Evolutionary conservation across 129 eudicot species (phyloP), one percentile per base, ranked within the genome.

Genomic region (Deinandra increscens): DNA sequence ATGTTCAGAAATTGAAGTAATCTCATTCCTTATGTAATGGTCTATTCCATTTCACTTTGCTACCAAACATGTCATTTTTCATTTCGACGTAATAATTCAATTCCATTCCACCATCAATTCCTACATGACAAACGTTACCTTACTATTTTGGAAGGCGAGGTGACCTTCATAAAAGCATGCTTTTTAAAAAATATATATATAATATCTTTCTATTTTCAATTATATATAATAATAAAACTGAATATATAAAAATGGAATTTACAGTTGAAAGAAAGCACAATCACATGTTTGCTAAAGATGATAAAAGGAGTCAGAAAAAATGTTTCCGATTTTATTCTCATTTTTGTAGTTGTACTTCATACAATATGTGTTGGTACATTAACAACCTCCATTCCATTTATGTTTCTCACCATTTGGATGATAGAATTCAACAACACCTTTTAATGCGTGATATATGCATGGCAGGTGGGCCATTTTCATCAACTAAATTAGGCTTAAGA

Each of bases 381-480:
- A 75, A 75, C 63, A 68, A 38, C 43, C 80, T 17, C 61, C 59
- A 39, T 74, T 17, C 50, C 55, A 75, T 76, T 76, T 69, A 76
- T 76, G 81, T 63, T 49, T 15, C 71, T 60, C 75, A 69, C 76
- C 44, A 23, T 37, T 56, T 75, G 19, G 60, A 64, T 73, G 60
- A 42, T 65, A 64, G 66, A 64, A 66, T 65, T 63, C 42, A 73
- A 34, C 49, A 50, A 56, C 79, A 67, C 51, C 62, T 75, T 76
- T 69, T 76, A 76, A 64, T 60, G 75, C 75, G 56, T 63, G 69
- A 49, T 46, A 72, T 50, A 72, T 75, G 79, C 73, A 62, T 60
- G 71, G 45, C 70, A 37, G 51, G 81, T 76, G 76, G 81, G 71
- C 81, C 81, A 69, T 29, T 50, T 76, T 76, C 58, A 76, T 69